Base-by-base conservation (phyloP, 2,329 filamentous ascomycete species). In the Cladophialophora yegresii region DNA sequence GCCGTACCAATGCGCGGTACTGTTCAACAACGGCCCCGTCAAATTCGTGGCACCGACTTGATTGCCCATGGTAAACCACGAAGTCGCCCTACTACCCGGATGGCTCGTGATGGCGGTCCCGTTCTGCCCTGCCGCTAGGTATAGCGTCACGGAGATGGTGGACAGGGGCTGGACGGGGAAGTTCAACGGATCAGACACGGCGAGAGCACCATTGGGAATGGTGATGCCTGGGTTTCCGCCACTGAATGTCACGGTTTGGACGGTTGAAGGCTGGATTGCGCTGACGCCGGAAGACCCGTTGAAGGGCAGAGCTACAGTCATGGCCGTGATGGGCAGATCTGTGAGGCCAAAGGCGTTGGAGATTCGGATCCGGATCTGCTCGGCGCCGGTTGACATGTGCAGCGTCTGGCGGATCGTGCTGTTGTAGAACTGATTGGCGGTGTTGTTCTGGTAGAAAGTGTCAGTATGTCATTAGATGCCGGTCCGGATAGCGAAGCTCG, bases 351-450 rank as follows among this genome's bases (percentile, higher is more conserved):
- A 89, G 0, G 82, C 84, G 72, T 90, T 90, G 50, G 86, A 88
- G 57, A 90, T 79, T 53, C 85, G 83, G 40, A 90, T 75, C 9
- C 87, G 84, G 66, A 89, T 81, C 23, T 84, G 80, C 2, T 81
- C 76, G 2, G 83, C 82, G 1, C 80, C 81, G 4, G 87, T 79
- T 7, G 85, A 85, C 69, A 87, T 77, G 67, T 86, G 84, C 13
- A 89, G 73, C 0, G 87, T 89, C 74, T 90, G 87, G 2, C 87
- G 85, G 67, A 90, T 81, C 0, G 87, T 89, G 1, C 85, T 82
- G 70, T 89, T 84, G 53, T 77, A 76, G 72, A 89, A 88, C 5
- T 86, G 81, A n/a, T 78, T 73, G 10, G 78, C 77, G 1, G 79
- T 80, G 64, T 78, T 76, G 72, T 86, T 86, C 83, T 86, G 0